Evolutionary conservation across 495 filamentous ascomycete species (phyloP), one percentile per base, ranked within the genome.

Genomic region (Amorphotheca resinae): DNA sequence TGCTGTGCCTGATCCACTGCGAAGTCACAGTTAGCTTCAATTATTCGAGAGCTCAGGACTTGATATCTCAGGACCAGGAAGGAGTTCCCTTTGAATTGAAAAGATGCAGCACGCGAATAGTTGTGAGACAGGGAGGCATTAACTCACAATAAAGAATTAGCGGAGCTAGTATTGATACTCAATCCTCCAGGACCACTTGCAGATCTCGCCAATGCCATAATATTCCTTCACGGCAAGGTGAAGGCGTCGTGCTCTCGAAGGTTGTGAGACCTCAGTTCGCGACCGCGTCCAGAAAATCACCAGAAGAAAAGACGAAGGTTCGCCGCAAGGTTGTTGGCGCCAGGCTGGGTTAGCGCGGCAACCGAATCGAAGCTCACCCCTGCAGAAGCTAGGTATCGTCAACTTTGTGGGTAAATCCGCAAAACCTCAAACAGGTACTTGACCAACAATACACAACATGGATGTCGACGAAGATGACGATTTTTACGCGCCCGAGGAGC

Each of bases 121-220:
- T n/a, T n/a, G n/a, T n/a, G n/a, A n/a, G n/a, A n/a, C n/a, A n/a
- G n/a, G n/a, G n/a, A n/a, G n/a, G n/a, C n/a, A n/a, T 14, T 32
- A 39, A 49, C 75, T 74, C 59, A 81, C 77, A 79, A 86, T 55
- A 84, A 70, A 30, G 82, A 69, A 62, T 80, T 84, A 42, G 80
- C 74, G 26, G 76, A 69, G 33, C 65, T 73, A n/a, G 84, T 91
- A 57, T 85, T 88, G 56, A 91, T 82, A 44, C 76, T 83, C 42
- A 88, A 66, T 42, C 76, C 79, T 15, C 67, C 72, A 18, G 80
- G 72, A 47, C 78, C 72, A 63, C 80, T 86, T 33, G 73, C 67
- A 30, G 78, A 78, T 54, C 74, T 66, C 45, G 64, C 63, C 35
- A 73, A 58, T 42, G 66, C 60, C 68, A 70, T 72, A 22, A 18